These are phyloP conservation scores for Coemansia sp. DNA, from an alignment of 192 early-diverging fungal genomes.

Conservation along the genomic window DNA sequence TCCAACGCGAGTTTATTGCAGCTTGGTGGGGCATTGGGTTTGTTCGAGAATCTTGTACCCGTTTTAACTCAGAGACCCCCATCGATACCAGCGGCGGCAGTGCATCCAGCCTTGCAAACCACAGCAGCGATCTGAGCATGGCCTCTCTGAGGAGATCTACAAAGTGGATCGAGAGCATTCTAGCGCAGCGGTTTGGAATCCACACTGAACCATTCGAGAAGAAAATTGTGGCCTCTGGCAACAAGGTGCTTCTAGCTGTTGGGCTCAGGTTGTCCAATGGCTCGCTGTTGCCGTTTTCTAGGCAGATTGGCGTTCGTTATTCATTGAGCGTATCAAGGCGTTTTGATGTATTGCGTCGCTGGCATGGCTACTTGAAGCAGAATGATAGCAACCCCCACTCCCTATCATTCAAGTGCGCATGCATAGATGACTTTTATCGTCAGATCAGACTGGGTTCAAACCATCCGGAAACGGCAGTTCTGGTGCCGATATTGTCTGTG, in stretches of 20 bases:
- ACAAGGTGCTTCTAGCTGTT: background rate
- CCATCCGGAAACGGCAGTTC: conserved; percentile 20
- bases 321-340: conserved; percentile 12
- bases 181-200: conserved; percentile 12
- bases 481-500: conserved; percentile 25
- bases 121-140: background rate
- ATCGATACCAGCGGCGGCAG: background rate
- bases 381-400: background rate
- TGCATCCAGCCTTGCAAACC: background rate
- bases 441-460: conserved; percentile 5
- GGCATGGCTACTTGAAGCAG: conserved; percentile 23
- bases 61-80: background rate
- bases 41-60: conserved; percentile 2
- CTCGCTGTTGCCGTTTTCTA: conserved; percentile 26
- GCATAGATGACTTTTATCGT: conserved; percentile 16
- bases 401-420: background rate
- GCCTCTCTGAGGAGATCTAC: background rate
- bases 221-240: background rate
- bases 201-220: background rate
- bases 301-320: conserved; percentile 50
- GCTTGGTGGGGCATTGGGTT: conserved; percentile 52
- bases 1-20: conserved; percentile 55
- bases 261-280: conserved; percentile 10
- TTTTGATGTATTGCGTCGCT: conserved; percentile 37
- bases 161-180: conserved; percentile 13